Evolutionary conservation across 2,329 filamentous ascomycete species (phyloP).

Genomic region (Helotiales sp.): DNA sequence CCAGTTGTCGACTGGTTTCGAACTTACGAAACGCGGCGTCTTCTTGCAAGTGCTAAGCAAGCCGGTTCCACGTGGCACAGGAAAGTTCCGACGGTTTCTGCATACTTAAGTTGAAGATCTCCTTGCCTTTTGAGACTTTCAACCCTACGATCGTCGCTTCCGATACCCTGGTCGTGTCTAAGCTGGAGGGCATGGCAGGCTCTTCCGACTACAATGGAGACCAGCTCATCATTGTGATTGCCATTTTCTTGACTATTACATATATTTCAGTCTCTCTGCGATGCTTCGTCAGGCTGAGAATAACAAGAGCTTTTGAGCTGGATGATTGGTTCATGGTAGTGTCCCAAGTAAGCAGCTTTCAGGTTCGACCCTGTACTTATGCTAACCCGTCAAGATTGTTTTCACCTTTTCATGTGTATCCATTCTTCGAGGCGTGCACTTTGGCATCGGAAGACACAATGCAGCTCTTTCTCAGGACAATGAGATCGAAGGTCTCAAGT

Average conservation of each 20-base stretch:
- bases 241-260: slow-evolving; percentile 14
- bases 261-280: slow-evolving; percentile 17
- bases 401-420: slow-evolving; percentile 19
- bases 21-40: neutral
- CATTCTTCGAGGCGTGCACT: slow-evolving; percentile 16
- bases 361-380: slow-evolving; percentile 32
- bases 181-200: neutral
- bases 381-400: slow-evolving; percentile 42
- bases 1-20: neutral
- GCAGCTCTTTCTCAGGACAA: neutral
- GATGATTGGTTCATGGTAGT: slow-evolving; percentile 25
- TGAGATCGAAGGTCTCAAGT: slow-evolving; percentile 21
- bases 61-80: neutral
- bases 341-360: slow-evolving; percentile 11
- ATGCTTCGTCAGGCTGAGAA: slow-evolving; percentile 16
- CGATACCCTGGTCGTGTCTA: neutral
- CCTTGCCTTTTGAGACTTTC: neutral
- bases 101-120: neutral
- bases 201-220: slow-evolving; percentile 2
- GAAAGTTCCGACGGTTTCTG: neutral
- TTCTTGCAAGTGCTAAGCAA: neutral
- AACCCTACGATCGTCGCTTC: neutral
- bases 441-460: slow-evolving; percentile 25
- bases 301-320: slow-evolving; percentile 18
- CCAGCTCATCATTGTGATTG: slow-evolving; percentile 33